These are phyloP conservation scores for Cryptococcus deneoformans DNA, from an alignment of 1,284 basidiomycete species.

Conservation along the genomic window DNA sequence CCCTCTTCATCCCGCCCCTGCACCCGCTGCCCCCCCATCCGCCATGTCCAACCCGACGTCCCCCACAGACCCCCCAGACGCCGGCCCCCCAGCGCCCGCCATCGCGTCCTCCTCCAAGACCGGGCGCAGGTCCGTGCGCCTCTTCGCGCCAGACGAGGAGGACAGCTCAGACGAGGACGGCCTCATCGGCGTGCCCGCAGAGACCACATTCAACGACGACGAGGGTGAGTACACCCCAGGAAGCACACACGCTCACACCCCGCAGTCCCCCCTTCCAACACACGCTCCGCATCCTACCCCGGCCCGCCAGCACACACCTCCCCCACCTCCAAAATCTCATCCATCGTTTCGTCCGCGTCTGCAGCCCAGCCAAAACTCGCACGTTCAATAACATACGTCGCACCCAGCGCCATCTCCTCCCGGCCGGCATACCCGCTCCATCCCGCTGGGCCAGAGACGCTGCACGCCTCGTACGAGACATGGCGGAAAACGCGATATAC, in stretches of 20 bases:
- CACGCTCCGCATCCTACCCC: conserved; percentile 14
- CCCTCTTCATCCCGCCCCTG: background rate
- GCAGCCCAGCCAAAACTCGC: conserved; percentile 18
- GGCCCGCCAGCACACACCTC: conserved; percentile 12
- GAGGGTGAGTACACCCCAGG: conserved; percentile 6
- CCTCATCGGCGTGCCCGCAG: background rate
- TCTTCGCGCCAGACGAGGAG: conserved; percentile 17
- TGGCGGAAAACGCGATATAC: conserved; percentile 2
- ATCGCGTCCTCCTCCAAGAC: conserved; percentile 4
- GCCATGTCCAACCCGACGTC: background rate
- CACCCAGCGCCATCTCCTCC: background rate
- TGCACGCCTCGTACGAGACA: conserved; percentile 1
- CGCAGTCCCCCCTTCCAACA: conserved; percentile 5
- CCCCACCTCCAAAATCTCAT: conserved; percentile 12
- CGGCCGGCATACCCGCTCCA: conserved; percentile 3
- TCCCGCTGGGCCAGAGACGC: background rate
- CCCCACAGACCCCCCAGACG: background rate
- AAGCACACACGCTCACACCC: background rate
- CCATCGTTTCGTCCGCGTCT: conserved; percentile 15
- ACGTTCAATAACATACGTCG: conserved; percentile 8
- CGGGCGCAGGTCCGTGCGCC: conserved; percentile 10
- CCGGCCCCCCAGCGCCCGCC: background rate
- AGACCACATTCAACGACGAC: conserved; percentile 1
- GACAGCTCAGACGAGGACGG: conserved; percentile 16
- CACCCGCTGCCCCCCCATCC: background rate